Base-by-base conservation (phyloP, 2,329 filamentous ascomycete genomes). In the Aureobasidium namibiae region DNA sequence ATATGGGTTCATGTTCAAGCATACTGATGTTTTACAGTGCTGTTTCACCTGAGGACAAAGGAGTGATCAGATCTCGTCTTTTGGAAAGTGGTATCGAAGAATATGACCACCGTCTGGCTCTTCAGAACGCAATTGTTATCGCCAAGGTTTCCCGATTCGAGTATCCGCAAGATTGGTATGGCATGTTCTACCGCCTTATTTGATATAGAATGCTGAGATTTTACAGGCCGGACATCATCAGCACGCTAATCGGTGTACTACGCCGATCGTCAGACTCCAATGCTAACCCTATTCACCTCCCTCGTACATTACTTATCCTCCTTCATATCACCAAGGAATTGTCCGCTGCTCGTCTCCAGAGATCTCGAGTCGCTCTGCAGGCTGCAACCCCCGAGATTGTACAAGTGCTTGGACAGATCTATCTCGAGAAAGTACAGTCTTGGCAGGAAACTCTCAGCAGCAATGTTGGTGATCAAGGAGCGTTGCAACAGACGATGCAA, bases 271-370 rank as follows among this genome's bases (percentile, higher is more conserved):
- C 69, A 36, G 73, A 76, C 36, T 73, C 75, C 6, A 75, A 81
- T 60, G 78, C 80, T 9, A 83, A 61, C 14, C 57, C 58, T n/a
- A 38, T 86, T 13, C 85, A 88, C 58, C 82, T 96, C 2, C 80
- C 83, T 24, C 85, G 91, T 49, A 82, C 85, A 8, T 80, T 97
- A 44, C 79, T 90, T 56, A 84, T 95, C 13, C 77, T 96, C 11
- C 78, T 97, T 14, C 87, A 92, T 49, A 85, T 96, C 29, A 85
- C 95, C 68, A 99, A 97, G 74, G 94, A 97, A 71, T 78, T 97
- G 6, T 86, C 89, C 0, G 92, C 89, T 0, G 92, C 88, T 2
- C 82, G 90, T 44, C 74, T 97, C 49, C 81, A 85, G 59, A 84
- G 83, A 63, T 91, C 87, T 0, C 85, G 92, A 67, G 85, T 86